Conservation (phyloP, 345 rosid genomes). For the Luvunga scandens region DNA sequence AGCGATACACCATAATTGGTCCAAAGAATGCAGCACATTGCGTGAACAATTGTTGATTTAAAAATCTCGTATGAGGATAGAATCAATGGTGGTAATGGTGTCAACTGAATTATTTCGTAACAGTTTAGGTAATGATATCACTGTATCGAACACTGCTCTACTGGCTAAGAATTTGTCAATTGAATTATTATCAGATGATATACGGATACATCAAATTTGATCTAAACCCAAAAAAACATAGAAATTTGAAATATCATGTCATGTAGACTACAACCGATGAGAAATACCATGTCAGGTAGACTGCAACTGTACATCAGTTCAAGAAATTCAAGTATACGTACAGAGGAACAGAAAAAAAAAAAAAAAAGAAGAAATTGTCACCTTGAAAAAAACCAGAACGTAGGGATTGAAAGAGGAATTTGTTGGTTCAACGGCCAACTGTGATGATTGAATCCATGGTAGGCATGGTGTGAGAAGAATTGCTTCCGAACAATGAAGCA, state of each 20-base stretch:
- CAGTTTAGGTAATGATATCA: slow-evolving; percentile 1
- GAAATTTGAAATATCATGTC: neutral
- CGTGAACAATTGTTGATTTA: slow-evolving; percentile 8
- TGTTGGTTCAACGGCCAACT: slow-evolving; percentile 16
- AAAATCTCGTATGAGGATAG: slow-evolving; percentile 21
- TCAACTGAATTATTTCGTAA: neutral
- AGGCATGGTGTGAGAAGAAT: slow-evolving; percentile 20
- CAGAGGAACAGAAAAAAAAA: neutral
- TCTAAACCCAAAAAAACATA: neutral
- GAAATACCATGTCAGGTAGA: neutral
- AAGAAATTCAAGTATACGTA: neutral
- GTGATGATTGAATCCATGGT: slow-evolving; percentile 26
- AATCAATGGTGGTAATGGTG: slow-evolving; percentile 25
- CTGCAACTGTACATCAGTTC: neutral
- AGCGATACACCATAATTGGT: neutral
- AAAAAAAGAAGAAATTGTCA: neutral
- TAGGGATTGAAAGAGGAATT: too few relatives aligned
- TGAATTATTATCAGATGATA: neutral
- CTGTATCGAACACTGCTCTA: neutral
- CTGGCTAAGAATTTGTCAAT: neutral
- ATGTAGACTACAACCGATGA: neutral
- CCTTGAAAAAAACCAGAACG: neutral
- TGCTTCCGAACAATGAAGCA: neutral
- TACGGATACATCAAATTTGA: neutral
- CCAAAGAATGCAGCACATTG: neutral